Percentiles rank a stretch among this genome's conserved stretches.
Conservation (phyloP, 495 filamentous ascomycete genomes). For the Cercophora samala region DNA sequence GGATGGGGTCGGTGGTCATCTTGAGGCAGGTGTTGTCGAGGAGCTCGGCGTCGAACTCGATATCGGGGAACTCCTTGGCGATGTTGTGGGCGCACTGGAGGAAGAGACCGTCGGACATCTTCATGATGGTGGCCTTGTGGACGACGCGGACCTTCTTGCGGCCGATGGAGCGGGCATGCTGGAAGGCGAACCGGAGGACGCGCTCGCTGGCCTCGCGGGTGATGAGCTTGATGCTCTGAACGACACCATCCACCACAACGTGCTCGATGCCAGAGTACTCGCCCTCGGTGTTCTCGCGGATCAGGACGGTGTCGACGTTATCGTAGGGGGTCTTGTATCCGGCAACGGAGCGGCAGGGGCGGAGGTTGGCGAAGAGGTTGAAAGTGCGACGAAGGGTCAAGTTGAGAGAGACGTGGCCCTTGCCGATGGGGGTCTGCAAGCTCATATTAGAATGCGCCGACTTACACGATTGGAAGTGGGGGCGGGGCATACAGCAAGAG, state of each 20-base stretch:
- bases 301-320: slow-evolving; percentile 93
- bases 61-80: slow-evolving; percentile 87
- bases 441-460: slow-evolving; percentile 14
- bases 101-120: slow-evolving; percentile 99
- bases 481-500: slow-evolving; percentile 72
- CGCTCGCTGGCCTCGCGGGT: slow-evolving; percentile 89
- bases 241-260: slow-evolving; percentile 94
- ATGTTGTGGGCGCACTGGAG: slow-evolving; percentile 76
- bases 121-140: slow-evolving; percentile 99
- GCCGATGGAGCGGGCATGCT: slow-evolving; percentile 87
- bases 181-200: slow-evolving; percentile 94
- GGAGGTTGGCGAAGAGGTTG: slow-evolving; percentile 99
- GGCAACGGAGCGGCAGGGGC: slow-evolving; percentile 91
- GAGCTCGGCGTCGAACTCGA: slow-evolving; percentile 94
- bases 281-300: slow-evolving; percentile 99
- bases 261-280: slow-evolving; percentile 99
- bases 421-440: slow-evolving; percentile 85
- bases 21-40: slow-evolving; percentile 98
- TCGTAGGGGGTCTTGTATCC: slow-evolving; percentile 99
- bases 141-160: slow-evolving; percentile 94
- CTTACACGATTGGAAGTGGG: neutral
- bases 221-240: slow-evolving; percentile 99
- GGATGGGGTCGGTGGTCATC: slow-evolving; percentile 88
- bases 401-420: slow-evolving; percentile 98
- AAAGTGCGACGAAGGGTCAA: slow-evolving; percentile 96